Conservation (phyloP, 371 early-diverging fungal species). For the Chytridium lagenaria region DNA sequence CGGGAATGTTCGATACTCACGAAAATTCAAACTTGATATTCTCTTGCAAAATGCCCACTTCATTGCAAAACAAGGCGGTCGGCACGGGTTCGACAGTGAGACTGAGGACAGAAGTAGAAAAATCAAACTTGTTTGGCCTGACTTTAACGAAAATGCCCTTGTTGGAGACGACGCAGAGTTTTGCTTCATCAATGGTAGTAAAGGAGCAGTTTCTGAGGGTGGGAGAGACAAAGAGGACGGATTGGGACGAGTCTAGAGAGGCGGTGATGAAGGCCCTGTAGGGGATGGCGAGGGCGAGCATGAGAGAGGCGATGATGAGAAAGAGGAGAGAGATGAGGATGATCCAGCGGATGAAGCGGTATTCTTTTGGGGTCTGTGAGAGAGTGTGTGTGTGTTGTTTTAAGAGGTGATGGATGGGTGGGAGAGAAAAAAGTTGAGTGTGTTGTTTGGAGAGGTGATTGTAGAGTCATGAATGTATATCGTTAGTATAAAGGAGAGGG, state of each 20-base stretch:
- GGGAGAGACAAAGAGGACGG: neutral
- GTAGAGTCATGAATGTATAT: too few relatives aligned
- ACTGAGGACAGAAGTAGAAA: neutral
- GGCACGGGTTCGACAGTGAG: neutral
- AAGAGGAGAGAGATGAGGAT: neutral
- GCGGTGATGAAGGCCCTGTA: neutral
- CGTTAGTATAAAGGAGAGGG: too few relatives aligned
- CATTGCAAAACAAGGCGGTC: neutral
- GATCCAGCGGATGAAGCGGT: neutral
- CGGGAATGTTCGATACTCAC: neutral
- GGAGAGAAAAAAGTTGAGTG: neutral
- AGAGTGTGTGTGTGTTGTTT: neutral
- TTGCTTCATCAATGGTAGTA: neutral
- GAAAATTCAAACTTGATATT: neutral
- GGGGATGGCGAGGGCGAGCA: neutral
- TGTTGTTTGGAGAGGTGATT: too few relatives aligned
- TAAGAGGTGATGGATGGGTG: neutral
- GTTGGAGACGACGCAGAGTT: neutral
- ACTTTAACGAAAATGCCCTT: neutral
- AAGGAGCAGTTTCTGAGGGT: neutral
- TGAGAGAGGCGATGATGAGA: neutral
- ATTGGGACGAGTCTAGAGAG: neutral
- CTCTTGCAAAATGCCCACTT: neutral
- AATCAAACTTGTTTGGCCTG: neutral
- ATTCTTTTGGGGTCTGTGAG: neutral